Base-by-base conservation (phyloP, 441 rosid species). In the Eruca vesicaria region DNA sequence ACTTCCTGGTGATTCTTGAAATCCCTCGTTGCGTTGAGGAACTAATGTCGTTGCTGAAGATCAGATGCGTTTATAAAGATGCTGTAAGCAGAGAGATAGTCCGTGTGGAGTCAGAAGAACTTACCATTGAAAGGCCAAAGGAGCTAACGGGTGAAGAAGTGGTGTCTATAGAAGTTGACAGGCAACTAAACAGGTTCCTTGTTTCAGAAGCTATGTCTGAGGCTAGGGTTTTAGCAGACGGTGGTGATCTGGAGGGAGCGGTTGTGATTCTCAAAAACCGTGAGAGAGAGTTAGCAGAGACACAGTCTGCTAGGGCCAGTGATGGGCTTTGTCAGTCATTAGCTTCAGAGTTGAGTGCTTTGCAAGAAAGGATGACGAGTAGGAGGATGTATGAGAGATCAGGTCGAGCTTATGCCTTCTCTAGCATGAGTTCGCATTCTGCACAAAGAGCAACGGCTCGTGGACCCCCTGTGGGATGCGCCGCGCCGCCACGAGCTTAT, bases 401-500 rank as follows among this genome's bases (percentile, higher is more conserved):
- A 1, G 95, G 95, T 21, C 79, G 95, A 71, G 91, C 92, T 9
- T 90, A 88, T 23, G 81, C 80, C 41, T 82, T 83, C 61, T 88
- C 92, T 5, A 89, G 92, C 41, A 79, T 90, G 86, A 90, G 95
- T 33, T 90, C 95, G 38, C 95, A 90, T 73, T 82, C 86, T 1
- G 83, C 91, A 86, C 95, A 90, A 75, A 90, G 92, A 63, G 95
- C 94, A 71, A 87, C 94, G 14, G 84, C 89, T 55, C 78, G 89
- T 63, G 92, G 92, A 53, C 2, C 1, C 9, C 20, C 21, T 8
- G 5, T 19, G 10, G 19, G 58, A 4, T 26, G 26, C 28, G 19
- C 58, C 14, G 14, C 58, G 5, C 26, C 26, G 12, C 56, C 56
- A 18, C 92, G 84, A 63, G 84, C 95, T 53, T 90, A 90, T 82